Percentiles rank a stretch among this genome's conserved stretches.
Conservation (phyloP, 2,329 filamentous ascomycete species). For the Phyllosticta ampelicida region DNA sequence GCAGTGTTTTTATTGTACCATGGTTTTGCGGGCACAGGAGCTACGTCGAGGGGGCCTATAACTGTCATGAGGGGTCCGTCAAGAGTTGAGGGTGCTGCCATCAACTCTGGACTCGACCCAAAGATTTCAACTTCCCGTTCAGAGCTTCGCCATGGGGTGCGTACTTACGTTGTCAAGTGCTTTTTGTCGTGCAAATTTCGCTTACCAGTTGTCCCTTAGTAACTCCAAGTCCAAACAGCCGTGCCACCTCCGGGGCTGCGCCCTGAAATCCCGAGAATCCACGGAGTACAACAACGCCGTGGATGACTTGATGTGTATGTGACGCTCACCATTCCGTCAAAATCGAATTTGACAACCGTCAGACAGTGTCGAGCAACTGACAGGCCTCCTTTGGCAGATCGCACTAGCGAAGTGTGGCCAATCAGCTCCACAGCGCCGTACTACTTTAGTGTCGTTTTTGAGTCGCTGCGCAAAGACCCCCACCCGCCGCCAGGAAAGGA, state of each 20-base stretch:
- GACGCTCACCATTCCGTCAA: background rate
- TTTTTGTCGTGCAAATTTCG: background rate
- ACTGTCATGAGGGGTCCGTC: no score
- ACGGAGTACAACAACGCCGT: background rate
- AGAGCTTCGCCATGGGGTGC: background rate
- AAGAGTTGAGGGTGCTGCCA: background rate
- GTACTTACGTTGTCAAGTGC: background rate
- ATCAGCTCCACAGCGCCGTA: no score
- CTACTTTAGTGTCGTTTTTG: background rate
- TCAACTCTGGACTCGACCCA: background rate
- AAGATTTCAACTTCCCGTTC: background rate
- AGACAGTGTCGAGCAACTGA: background rate
- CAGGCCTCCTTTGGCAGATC: background rate
- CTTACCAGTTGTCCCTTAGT: background rate
- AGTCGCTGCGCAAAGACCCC: background rate
- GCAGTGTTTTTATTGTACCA: no score
- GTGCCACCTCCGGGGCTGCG: background rate
- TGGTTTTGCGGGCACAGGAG: no score
- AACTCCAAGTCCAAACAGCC: background rate
- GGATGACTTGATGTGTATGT: background rate
- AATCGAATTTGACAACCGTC: background rate
- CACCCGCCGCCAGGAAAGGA: background rate
- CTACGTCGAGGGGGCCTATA: no score
- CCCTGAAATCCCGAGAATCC: background rate
- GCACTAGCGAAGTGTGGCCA: background rate